phyloP scores from a whole-genome alignment of 78 protist genomes.

The Dictyostelium intermedium region DNA sequence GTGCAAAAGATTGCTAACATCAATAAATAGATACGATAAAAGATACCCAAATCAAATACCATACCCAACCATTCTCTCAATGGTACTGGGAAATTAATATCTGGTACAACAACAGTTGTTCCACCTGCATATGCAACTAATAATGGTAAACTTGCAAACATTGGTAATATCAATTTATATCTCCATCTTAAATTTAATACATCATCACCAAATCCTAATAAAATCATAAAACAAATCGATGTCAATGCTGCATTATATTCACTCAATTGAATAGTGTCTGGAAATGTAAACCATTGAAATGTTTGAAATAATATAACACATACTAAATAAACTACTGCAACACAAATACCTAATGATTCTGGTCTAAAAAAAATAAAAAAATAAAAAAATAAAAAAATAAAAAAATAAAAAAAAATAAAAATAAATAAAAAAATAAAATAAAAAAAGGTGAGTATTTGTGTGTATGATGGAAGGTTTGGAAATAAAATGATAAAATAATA shows the following conservation, averaged over 20 bases:
- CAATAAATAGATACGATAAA: constrained; percentile 92
- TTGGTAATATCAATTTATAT: constrained; percentile 93
- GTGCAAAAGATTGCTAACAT: constrained; percentile 94
- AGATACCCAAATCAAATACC: constrained; percentile 71
- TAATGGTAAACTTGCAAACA: constrained; percentile 97
- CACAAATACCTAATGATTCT: constrained; percentile 90
- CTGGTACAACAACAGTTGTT: constrained; percentile 89
- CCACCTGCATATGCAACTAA: constrained; percentile 90
- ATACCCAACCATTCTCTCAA: neutral
- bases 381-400: neutral
- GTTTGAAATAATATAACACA: constrained; percentile 84
- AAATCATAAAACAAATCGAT: constrained; percentile 90
- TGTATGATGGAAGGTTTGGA: too few species aligned
- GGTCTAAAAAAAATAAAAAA: constrained; percentile 73
- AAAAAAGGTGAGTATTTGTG: too few species aligned
- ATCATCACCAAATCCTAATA: constrained; percentile 99
- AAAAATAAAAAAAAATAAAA: too few species aligned
- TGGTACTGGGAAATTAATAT: constrained; percentile 32
- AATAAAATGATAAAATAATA: too few species aligned
- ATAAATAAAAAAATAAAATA: too few species aligned
- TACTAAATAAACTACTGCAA: constrained; percentile 86
- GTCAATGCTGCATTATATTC: constrained; percentile 91
- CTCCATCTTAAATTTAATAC: constrained; percentile 95
- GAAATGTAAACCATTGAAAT: constrained; percentile 71
- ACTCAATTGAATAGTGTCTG: constrained; percentile 60